phyloP scores from a whole-genome alignment of 371 early-diverging fungal genomes.

The Choanephora cucurbitarum region DNA sequence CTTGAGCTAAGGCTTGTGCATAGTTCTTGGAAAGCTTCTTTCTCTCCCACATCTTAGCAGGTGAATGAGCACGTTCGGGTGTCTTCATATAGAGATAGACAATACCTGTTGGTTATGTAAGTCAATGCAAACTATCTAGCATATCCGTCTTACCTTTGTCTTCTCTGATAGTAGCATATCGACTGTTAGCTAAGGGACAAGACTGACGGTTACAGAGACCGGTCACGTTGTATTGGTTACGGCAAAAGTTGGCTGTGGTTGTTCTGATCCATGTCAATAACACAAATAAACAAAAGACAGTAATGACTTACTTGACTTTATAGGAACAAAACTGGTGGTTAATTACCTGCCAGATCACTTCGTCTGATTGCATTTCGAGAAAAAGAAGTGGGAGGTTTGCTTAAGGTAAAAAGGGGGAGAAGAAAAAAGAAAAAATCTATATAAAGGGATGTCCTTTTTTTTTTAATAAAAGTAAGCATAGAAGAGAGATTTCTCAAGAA shows the following conservation, averaged over 20 bases:
- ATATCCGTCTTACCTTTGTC: constrained; percentile 60
- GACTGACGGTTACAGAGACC: constrained; percentile 97
- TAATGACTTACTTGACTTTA: constrained; percentile 83
- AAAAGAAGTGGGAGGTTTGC: too few species aligned
- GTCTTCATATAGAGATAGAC: constrained; percentile 96
- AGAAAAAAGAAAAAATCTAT: too few species aligned
- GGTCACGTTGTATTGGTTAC: constrained; percentile 98
- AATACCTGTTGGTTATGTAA: constrained; percentile 51
- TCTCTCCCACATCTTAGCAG: constrained; percentile 95
- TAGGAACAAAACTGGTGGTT: constrained; percentile 90
- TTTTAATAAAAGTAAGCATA: too few species aligned
- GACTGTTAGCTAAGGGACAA: constrained; percentile 98
- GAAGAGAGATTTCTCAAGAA: too few species aligned
- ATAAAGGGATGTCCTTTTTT: too few species aligned
- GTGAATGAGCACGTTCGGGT: constrained; percentile 96
- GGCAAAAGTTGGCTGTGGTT: constrained; percentile 88
- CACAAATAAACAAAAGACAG: neutral
- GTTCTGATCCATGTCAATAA: constrained; percentile 54
- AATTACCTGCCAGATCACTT: constrained; percentile 89
- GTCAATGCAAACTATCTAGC: neutral
- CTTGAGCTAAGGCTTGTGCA: constrained; percentile 87
- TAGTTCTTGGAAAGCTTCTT: constrained; percentile 93
- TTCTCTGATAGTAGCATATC: constrained; percentile 98
- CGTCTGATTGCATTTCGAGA: constrained; percentile 36
- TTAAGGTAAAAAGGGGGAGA: too few species aligned